A percentile compares a stretch with the other conserved stretches of the same genome.
Conservation (phyloP, 2,329 filamentous ascomycete genomes). For the Colletotrichum trifolii region DNA sequence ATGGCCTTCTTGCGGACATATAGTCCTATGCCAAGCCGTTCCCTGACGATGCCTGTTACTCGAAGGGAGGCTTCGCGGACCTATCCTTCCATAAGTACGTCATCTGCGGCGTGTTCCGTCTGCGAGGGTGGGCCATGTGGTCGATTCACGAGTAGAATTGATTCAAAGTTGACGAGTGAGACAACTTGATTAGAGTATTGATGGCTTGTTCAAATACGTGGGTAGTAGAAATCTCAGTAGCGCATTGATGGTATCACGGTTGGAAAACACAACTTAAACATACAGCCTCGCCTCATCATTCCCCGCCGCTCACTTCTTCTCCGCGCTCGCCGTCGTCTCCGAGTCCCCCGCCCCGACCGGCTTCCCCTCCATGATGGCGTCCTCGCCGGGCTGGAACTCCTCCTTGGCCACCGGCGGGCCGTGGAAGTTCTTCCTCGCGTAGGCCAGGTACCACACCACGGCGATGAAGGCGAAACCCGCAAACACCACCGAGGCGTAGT, state of each 20-base stretch:
- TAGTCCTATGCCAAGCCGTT: too few species aligned
- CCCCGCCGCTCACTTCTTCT: constrained; percentile 19
- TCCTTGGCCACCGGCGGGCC: constrained; percentile 60
- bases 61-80: too few species aligned
- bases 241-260: neutral
- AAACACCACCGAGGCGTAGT: constrained; percentile 75
- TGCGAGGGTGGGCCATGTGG: too few species aligned
- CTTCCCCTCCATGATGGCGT: constrained; percentile 34
- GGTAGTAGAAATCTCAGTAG: neutral
- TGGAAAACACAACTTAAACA: neutral
- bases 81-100: too few species aligned
- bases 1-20: too few species aligned
- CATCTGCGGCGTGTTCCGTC: too few species aligned
- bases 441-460: constrained; percentile 70
- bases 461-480: constrained; percentile 70
- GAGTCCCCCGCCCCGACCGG: constrained; percentile 12
- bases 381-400: constrained; percentile 36
- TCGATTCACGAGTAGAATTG: too few species aligned
- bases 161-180: too few species aligned
- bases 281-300: neutral
- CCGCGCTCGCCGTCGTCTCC: constrained; percentile 28
- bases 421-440: constrained; percentile 72
- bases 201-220: neutral
- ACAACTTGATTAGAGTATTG: too few species aligned
- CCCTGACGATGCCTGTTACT: too few species aligned